phyloP scores from a whole-genome alignment of 2,329 filamentous ascomycete genomes.

The Pseudogymnoascus sp. region DNA sequence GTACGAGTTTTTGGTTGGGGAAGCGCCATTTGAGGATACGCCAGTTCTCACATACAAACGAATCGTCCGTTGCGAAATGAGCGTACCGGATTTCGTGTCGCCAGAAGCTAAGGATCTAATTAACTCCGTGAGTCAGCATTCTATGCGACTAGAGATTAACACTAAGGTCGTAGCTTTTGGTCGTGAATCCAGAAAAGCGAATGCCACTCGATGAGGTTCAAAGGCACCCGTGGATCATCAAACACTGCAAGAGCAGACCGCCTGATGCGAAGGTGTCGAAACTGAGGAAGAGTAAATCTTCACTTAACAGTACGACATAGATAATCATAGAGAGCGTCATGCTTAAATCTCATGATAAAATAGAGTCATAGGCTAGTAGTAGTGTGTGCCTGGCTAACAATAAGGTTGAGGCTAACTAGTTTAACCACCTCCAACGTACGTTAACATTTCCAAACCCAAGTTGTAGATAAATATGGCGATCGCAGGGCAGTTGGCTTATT shows the following conservation, averaged over 20 bases:
- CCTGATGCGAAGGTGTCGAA: conserved; percentile 17
- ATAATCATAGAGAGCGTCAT: background rate
- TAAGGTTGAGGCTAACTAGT: background rate
- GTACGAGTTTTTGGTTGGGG: conserved; percentile 92
- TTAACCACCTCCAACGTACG: background rate
- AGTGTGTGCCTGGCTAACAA: background rate
- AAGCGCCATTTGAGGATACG: conserved; percentile 94
- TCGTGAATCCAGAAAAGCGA: conserved; percentile 88
- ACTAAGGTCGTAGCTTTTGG: conserved; percentile 56
- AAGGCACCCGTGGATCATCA: conserved; percentile 90
- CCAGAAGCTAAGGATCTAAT: conserved; percentile 87
- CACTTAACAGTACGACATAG: background rate
- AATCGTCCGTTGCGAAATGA: conserved; percentile 86
- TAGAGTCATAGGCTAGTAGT: background rate
- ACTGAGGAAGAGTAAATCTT: background rate
- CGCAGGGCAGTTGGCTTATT: background rate
- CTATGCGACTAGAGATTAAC: background rate
- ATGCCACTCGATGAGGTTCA: conserved; percentile 88
- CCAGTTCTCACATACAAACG: conserved; percentile 88
- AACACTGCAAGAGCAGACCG: conserved; percentile 63
- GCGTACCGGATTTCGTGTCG: conserved; percentile 82
- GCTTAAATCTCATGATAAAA: background rate
- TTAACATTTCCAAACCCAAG: background rate
- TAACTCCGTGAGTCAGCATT: conserved; percentile 60
- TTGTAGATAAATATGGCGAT: background rate